A percentile compares a stretch with the other conserved stretches of the same genome.
Conservation (phyloP, 2,329 filamentous ascomycete genomes). For the Beauveria sp. region DNA sequence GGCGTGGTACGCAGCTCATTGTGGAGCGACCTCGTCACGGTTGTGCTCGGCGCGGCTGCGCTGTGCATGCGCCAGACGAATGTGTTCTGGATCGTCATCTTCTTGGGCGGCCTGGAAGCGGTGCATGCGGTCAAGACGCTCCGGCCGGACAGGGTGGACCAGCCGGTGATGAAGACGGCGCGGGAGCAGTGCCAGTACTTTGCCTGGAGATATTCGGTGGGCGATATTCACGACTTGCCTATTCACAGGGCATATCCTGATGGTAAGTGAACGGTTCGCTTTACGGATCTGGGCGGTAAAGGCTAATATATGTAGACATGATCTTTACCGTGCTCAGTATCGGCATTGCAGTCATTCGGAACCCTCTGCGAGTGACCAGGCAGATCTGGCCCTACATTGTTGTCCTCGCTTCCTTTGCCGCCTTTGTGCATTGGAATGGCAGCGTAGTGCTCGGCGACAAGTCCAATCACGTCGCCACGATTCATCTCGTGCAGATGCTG, state of each 20-base stretch:
- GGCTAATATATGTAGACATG: constrained; percentile 36
- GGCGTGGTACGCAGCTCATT: constrained; percentile 24
- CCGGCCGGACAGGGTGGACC: constrained; percentile 23
- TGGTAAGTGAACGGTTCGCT: constrained; percentile 31
- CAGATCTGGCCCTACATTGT: constrained; percentile 52
- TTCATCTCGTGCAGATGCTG: constrained; percentile 87
- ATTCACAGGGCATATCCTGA: constrained; percentile 39
- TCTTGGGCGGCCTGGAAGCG: constrained; percentile 57
- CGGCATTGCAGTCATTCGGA: constrained; percentile 45
- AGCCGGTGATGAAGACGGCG: constrained; percentile 25
- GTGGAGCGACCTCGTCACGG: constrained; percentile 33
- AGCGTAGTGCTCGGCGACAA: constrained; percentile 93
- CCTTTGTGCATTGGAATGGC: constrained; percentile 79
- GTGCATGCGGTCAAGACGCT: constrained; percentile 43
- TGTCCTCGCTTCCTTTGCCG: constrained; percentile 59
- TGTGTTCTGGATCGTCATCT: constrained; percentile 86
- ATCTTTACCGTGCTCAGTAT: constrained; percentile 56
- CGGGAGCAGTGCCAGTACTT: constrained; percentile 30
- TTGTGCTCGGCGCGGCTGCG: constrained; percentile 55
- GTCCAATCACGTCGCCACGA: constrained; percentile 81
- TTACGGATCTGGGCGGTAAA: neutral
- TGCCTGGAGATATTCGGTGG: constrained; percentile 36
- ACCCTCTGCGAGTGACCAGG: constrained; percentile 36
- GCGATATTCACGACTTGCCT: constrained; percentile 48
- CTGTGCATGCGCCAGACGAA: constrained; percentile 89